Evolutionary conservation across 768 basidiomycete species (phyloP).

Genomic region (Trametes elegans): DNA sequence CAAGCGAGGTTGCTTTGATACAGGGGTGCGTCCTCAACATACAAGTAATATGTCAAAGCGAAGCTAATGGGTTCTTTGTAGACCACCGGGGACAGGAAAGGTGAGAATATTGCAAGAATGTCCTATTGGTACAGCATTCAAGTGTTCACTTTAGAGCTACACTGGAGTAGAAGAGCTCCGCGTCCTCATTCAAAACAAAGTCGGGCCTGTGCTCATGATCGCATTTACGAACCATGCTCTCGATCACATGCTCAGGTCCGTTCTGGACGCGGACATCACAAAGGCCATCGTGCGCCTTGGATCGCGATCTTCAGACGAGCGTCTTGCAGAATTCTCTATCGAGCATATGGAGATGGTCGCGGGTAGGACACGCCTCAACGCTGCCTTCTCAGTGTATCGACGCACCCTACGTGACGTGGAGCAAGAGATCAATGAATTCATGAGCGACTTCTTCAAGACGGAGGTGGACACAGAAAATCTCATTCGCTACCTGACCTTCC

Average conservation of each 20-base stretch:
- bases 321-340: constrained; percentile 57
- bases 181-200: constrained; percentile 51
- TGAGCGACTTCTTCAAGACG: constrained; percentile 39
- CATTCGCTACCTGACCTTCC: constrained; percentile 38
- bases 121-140: no score
- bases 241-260: constrained; percentile 64
- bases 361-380: constrained; percentile 34
- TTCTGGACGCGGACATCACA: constrained; percentile 65
- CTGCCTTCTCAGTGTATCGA: constrained; percentile 36
- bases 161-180: constrained; percentile 69
- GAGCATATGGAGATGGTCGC: constrained; percentile 51
- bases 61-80: no score
- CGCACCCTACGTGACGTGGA: constrained; percentile 35
- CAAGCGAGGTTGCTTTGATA: constrained; percentile 60
- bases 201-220: constrained; percentile 40
- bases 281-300: constrained; percentile 65
- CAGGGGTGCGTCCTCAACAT: constrained; percentile 51
- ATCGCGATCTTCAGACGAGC: constrained; percentile 57
- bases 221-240: constrained; percentile 80
- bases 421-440: constrained; percentile 43
- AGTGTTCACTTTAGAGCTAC: constrained; percentile 44
- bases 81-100: constrained; percentile 80
- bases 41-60: no score
- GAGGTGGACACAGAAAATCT: constrained; percentile 38
- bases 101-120: no score